Evolutionary conservation across 495 filamentous ascomycete species (phyloP), one percentile per base, ranked within the genome.

Genomic region (Bacidia gigantensis): DNA sequence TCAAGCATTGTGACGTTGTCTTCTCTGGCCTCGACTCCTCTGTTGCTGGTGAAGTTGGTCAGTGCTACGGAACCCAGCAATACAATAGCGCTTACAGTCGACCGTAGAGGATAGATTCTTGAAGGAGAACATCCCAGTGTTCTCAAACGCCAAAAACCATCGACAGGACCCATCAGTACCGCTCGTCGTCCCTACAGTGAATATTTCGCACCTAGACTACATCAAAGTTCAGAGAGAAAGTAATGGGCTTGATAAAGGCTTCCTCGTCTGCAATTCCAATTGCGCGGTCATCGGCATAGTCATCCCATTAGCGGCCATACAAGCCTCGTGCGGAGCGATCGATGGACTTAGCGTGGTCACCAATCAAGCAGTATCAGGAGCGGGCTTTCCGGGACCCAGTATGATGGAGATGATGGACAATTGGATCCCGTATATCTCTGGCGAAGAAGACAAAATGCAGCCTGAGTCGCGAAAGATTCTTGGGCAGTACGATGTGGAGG

Each of bases 71-170:
- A 26, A 10, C 2, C 22, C 3, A 10, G 17, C 18, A 18, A 9
- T 5, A 21, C 3, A 22, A 5, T 12, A 22, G n/a, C n/a, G 43
- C 3, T 46, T 2, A 25, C 11, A 21, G 3, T 46, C 20, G 21
- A 12, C 46, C 48, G 21, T 59, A 84, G 87, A 93, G 65, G 81
- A 79, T 74, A 80, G 79, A 59, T 90, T 92, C 67, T 74, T 88
- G 62, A 79, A 81, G 59, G 79, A 82, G 20, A 78, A 87, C 62
- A 75, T 89, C 24, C 77, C 79, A 56, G 83, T 90, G 58, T 92
- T 93, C 69, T 89, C 84, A 51, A 93, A 90, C 60, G 84, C 87
- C 3, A 92, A 92, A 72, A 90, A 90, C 75, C 82, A 87, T 72
- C 82, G 87, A 60, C 81, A 81, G 62, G 78, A 89, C 64, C 84